These are phyloP conservation scores for Aschersonia sp. DNA, from an alignment of 2,329 filamentous ascomycete genomes.

Conservation along the genomic window DNA sequence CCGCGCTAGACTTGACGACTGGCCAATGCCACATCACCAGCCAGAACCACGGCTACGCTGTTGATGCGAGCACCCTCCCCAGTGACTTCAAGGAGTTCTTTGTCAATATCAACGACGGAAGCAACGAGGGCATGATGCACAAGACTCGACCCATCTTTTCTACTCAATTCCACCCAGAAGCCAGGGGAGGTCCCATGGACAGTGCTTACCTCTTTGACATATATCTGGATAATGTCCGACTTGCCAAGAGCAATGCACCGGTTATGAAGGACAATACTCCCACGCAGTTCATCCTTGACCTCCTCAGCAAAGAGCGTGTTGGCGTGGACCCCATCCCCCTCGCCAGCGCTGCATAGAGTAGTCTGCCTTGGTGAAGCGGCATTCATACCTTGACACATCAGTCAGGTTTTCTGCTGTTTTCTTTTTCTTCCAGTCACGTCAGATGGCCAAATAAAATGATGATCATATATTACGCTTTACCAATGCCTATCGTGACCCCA, in stretches of 20 bases:
- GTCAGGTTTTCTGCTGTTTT: too few species aligned
- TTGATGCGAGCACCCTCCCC: slow-evolving; percentile 71
- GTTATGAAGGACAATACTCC: slow-evolving; percentile 78
- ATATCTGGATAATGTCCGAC: slow-evolving; percentile 78
- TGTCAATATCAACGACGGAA: slow-evolving; percentile 93
- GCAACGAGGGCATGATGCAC: slow-evolving; percentile 97
- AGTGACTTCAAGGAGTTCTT: slow-evolving; percentile 96
- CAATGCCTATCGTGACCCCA: too few species aligned
- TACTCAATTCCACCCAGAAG: slow-evolving; percentile 97
- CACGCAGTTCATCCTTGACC: slow-evolving; percentile 74
- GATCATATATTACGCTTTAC: too few species aligned
- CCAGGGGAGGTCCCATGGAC: slow-evolving; percentile 93
- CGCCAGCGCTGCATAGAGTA: slow-evolving; percentile 28
- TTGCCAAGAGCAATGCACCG: slow-evolving; percentile 74
- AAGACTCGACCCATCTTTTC: slow-evolving; percentile 93
- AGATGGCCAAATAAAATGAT: too few species aligned
- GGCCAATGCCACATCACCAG: slow-evolving; percentile 97
- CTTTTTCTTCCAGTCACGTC: too few species aligned
- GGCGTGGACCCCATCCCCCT: slow-evolving; percentile 59
- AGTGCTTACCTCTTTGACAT: slow-evolving; percentile 93
- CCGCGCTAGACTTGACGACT: slow-evolving; percentile 83
- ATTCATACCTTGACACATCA: too few species aligned
- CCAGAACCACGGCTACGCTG: slow-evolving; percentile 96
- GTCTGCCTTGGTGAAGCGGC: too few species aligned
- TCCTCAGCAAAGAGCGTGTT: slow-evolving; percentile 87